phyloP scores from a whole-genome alignment of 257 asterid species.

The Linaria vulgaris region DNA sequence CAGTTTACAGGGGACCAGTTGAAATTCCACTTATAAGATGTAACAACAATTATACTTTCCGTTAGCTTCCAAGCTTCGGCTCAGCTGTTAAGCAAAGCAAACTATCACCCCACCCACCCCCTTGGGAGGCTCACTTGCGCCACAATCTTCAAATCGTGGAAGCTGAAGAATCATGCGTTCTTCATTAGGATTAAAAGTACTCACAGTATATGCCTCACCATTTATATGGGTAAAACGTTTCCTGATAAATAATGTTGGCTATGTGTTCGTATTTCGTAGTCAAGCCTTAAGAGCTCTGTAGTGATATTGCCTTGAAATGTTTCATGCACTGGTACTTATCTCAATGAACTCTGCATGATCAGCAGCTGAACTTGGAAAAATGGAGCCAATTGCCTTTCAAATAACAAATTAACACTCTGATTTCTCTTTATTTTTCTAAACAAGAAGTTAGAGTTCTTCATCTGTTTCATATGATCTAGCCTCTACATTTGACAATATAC shows the following conservation, averaged over 20 bases:
- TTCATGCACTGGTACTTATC: background rate
- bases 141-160: background rate
- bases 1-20: constrained; percentile 18
- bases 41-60: background rate
- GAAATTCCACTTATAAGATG: background rate
- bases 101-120: too few species aligned
- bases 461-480: too few species aligned
- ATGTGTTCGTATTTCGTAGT: background rate
- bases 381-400: too few species aligned
- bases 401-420: too few species aligned
- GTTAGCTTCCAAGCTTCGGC: background rate
- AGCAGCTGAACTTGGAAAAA: background rate
- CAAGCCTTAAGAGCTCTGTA: background rate
- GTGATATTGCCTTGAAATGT: constrained; percentile 2
- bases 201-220: background rate
- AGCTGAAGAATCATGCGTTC: constrained; percentile 1
- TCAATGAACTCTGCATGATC: background rate
- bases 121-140: background rate
- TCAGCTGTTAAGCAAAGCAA: too few species aligned
- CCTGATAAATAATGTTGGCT: constrained; percentile 16
- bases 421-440: too few species aligned
- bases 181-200: background rate
- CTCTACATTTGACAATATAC: too few species aligned
- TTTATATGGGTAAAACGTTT: background rate
- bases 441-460: too few species aligned